Evolutionary conservation across 495 filamentous ascomycete species (phyloP).

Genomic region (Sporormia fimetaria): DNA sequence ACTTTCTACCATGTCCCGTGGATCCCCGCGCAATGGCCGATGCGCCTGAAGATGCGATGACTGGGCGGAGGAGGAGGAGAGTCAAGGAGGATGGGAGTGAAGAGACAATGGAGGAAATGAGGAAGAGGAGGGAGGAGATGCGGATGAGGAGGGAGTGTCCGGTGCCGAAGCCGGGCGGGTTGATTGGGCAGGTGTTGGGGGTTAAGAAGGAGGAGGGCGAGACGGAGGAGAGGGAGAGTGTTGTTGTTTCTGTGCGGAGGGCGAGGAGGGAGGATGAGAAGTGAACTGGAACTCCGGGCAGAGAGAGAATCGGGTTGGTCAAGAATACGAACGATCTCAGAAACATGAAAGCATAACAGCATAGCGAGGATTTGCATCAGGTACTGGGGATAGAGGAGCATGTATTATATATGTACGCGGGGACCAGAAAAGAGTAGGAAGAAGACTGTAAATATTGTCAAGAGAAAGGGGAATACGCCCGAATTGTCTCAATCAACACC

Average conservation of each 20-base stretch:
- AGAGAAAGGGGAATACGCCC: too few relatives aligned
- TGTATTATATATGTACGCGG: too few relatives aligned
- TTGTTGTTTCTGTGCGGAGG: too few relatives aligned
- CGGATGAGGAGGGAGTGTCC: slow-evolving; percentile 49
- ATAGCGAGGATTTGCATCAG: too few relatives aligned
- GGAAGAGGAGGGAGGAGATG: slow-evolving; percentile 4
- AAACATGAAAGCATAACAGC: not conserved
- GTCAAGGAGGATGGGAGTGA: slow-evolving; percentile 19
- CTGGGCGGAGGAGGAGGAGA: slow-evolving; percentile 14
- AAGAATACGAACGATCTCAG: not conserved
- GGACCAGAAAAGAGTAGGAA: too few relatives aligned
- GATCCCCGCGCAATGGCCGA: slow-evolving; percentile 47
- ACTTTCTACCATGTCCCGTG: slow-evolving; percentile 86
- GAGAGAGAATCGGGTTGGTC: not conserved
- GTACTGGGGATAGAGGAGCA: too few relatives aligned
- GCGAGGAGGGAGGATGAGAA: not conserved
- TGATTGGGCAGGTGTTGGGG: slow-evolving; percentile 63
- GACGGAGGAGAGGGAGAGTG: slow-evolving; percentile 18
- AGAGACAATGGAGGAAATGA: slow-evolving; percentile 15
- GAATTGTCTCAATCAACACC: too few relatives aligned
- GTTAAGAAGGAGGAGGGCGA: slow-evolving; percentile 37
- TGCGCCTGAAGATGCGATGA: slow-evolving; percentile 53
- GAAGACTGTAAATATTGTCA: too few relatives aligned
- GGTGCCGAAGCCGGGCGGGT: slow-evolving; percentile 69
- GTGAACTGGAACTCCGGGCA: too few relatives aligned